Percentiles rank a stretch among this genome's conserved stretches.
phyloP scores from a whole-genome alignment of 2,329 filamentous ascomycete genomes.

The Paecilomyces dactylethromorphus region DNA sequence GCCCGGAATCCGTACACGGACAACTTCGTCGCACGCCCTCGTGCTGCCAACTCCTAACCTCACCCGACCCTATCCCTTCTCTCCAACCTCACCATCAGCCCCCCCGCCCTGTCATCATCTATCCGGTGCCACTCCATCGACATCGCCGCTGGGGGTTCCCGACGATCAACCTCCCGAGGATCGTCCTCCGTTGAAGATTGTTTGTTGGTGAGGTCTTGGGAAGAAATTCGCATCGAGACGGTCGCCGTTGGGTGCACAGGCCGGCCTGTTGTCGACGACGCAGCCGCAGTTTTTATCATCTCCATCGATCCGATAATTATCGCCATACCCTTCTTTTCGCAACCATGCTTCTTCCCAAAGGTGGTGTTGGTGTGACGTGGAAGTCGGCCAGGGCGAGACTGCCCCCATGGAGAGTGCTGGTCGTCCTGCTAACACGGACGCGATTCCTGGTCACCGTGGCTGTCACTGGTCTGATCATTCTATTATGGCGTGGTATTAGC shows the following conservation, averaged over 20 bases:
- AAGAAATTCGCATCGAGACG: neutral
- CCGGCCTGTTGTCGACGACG: neutral
- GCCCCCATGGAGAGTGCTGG: conserved; percentile 67
- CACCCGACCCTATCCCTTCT: neutral
- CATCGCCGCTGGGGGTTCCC: neutral
- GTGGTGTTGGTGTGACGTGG: conserved; percentile 82
- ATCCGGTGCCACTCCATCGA: neutral
- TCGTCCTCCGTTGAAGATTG: neutral
- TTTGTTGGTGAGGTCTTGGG: neutral
- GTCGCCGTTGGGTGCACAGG: neutral
- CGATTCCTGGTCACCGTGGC: conserved; percentile 70
- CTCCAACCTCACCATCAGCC: neutral
- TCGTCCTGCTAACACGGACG: conserved; percentile 66
- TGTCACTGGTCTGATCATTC: conserved; percentile 62
- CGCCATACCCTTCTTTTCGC: conserved; percentile 4
- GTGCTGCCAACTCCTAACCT: neutral
- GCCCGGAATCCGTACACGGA: too few relatives aligned
- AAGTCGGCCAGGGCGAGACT: conserved; percentile 77
- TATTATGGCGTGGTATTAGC: conserved; percentile 83
- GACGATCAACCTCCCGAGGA: neutral
- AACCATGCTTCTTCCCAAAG: conserved; percentile 83
- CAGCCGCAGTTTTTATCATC: neutral
- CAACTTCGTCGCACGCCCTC: neutral
- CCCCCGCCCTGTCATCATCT: neutral
- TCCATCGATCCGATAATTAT: neutral